These are phyloP conservation scores for Auxenochlorella protothecoides DNA, from an alignment of 139 green algal species.

Conservation along the genomic window DNA sequence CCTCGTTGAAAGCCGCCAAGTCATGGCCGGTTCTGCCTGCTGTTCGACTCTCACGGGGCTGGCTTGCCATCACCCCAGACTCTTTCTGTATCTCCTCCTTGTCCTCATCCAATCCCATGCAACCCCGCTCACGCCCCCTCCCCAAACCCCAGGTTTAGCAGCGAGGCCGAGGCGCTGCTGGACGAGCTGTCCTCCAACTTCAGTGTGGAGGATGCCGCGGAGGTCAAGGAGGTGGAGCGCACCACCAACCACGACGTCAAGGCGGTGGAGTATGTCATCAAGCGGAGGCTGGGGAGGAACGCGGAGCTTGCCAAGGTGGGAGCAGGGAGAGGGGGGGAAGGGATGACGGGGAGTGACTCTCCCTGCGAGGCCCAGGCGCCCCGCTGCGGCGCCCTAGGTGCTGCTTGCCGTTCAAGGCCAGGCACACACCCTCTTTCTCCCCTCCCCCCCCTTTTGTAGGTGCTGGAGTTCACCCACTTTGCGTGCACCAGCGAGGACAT, in stretches of 20 bases:
- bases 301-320: constrained; percentile 47
- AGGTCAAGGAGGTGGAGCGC: constrained; percentile 79
- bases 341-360: background rate
- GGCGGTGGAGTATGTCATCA: constrained; percentile 97
- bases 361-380: background rate
- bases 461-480: constrained; percentile 98
- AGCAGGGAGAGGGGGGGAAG: background rate
- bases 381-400: background rate
- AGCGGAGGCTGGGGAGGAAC: constrained; percentile 53
- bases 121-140: constrained; percentile 3
- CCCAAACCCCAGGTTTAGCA: constrained; percentile 77
- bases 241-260: constrained; percentile 99
- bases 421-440: background rate
- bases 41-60: no score
- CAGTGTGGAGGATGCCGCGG: constrained; percentile 54
- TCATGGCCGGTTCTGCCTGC: no score
- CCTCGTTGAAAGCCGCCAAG: no score
- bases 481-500: constrained; percentile 97
- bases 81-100: background rate
- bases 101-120: background rate
- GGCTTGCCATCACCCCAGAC: no score
- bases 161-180: constrained; percentile 61
- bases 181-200: constrained; percentile 64
- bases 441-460: constrained; percentile 5
- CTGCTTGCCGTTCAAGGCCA: background rate